Evolutionary conservation across 306 rosid species (phyloP), one percentile per base, ranked within the genome.

Genomic region (Boehmeria nivea): DNA sequence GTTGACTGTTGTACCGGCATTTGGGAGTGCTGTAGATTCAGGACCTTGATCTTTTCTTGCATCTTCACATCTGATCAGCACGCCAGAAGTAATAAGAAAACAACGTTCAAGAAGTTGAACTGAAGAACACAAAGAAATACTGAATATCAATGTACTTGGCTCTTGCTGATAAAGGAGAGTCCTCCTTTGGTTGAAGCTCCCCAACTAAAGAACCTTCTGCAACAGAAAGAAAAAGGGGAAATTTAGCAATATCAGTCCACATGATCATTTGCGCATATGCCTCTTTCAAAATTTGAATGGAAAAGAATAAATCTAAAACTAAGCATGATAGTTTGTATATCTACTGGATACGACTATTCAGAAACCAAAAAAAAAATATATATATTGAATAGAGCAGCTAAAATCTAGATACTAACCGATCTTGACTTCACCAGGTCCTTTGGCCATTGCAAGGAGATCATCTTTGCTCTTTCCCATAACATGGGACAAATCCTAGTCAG

Each of bases 381-480:
- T 31, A 31, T n/a, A n/a, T n/a, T n/a, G n/a, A n/a, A n/a, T n/a
- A 31, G 8, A 31, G 36, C 36, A 31, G 36, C 36, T 31, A 31
- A 31, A 31, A 31, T 1, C 36, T 6, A 31, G 0, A 64, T 40
- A 57, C 81, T 64, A 54, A 83, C 97, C 95, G 65, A 69, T 79
- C 51, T 75, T 83, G 65, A 68, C 71, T 60, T 76, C 85, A 59
- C 58, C 51, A 28, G 60, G 66, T 51, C 58, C 79, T 73, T 76
- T 77, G 38, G 72, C 79, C 85, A 83, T 75, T 61, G 83, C 79
- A 70, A 85, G 86, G 54, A 89, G 87, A 71, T 89, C 97, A 22
- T 79, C 89, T 75, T 54, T 77, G 72, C 80, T 81, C 81, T 83
- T 89, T 69, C 94, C 95, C 94, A 72, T 71, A 64, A 86, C 81